Conservation (phyloP, 495 filamentous ascomycete genomes). For the Aspergillus baeticus region DNA sequence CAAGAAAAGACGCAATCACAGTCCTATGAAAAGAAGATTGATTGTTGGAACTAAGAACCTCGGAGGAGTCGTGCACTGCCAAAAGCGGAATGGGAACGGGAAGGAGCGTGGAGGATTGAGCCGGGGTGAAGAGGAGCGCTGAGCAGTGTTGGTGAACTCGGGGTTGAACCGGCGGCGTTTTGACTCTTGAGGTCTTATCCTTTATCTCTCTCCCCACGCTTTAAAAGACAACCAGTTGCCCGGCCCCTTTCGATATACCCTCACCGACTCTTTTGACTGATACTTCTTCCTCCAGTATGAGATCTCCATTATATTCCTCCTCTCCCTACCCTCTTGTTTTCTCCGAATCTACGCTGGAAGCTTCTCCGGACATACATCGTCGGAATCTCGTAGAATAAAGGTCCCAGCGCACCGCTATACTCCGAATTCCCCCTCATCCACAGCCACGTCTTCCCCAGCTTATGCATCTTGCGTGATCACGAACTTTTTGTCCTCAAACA, state of each 20-base stretch:
- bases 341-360: background rate
- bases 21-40: background rate
- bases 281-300: slow-evolving; percentile 5
- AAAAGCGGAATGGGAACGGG: background rate
- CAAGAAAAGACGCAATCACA: background rate
- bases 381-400: background rate
- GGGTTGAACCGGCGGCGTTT: background rate
- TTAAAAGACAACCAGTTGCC: slow-evolving; percentile 6
- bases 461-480: slow-evolving; percentile 9
- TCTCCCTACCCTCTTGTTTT: background rate
- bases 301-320: background rate
- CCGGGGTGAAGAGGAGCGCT: background rate
- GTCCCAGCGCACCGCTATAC: background rate
- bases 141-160: background rate
- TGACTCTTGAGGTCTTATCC: background rate
- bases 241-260: slow-evolving; percentile 7
- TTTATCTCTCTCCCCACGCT: slow-evolving; percentile 1
- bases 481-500: background rate
- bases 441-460: slow-evolving; percentile 8
- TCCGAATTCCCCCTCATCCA: background rate
- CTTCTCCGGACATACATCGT: background rate
- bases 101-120: background rate
- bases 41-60: background rate
- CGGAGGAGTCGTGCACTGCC: background rate
- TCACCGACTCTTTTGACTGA: slow-evolving; percentile 21